Evolutionary conservation across 2,329 filamentous ascomycete species (phyloP), one percentile per base, ranked within the genome.

Genomic region (Penicillium sp.): DNA sequence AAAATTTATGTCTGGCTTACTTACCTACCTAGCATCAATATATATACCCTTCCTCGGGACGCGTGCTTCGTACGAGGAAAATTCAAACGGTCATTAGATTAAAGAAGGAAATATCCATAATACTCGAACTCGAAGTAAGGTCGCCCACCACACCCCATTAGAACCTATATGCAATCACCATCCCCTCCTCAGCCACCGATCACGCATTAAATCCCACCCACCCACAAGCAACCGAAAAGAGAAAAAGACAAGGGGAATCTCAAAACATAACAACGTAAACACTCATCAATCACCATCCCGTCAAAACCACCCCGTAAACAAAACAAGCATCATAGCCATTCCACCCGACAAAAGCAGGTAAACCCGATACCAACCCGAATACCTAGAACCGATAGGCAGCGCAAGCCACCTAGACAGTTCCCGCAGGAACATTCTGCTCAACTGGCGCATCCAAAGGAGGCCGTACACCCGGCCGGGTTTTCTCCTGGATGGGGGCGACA

Each of bases 381-480:
- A 53, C 26, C 26, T 28, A 6, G 12, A 12, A 10, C 30, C 12
- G 2, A 6, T 30, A 9, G 51, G 44, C n/a, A 24, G 44, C n/a
- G 12, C 22, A 8, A 45, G 1, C 28, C 47, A 22, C 13, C 58
- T 56, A 68, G 17, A 68, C 64, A 51, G 61, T 62, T 7, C 60
- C 60, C 3, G 63, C 61, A 26, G 65, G 66, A 33, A 54, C 55
- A 24, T 55, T 38, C 56, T 57, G 47, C 53, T 63, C 60, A 17
- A 37, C 59, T 4, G 68, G 68, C 1, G 61, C 66, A 64, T 70
- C 68, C 19, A 68, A 50, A 8, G 68, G 68, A 1, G 56, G 24
- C 30, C 68, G 64, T 10, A 59, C n/a, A 13, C 64, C 66, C 28
- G 61, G 40, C 30, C 64, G 65, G 10, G 64, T 65, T 61, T 76